These are phyloP conservation scores for Cudoniella acicularis DNA, from an alignment of 495 filamentous ascomycete species.

Conservation along the genomic window DNA sequence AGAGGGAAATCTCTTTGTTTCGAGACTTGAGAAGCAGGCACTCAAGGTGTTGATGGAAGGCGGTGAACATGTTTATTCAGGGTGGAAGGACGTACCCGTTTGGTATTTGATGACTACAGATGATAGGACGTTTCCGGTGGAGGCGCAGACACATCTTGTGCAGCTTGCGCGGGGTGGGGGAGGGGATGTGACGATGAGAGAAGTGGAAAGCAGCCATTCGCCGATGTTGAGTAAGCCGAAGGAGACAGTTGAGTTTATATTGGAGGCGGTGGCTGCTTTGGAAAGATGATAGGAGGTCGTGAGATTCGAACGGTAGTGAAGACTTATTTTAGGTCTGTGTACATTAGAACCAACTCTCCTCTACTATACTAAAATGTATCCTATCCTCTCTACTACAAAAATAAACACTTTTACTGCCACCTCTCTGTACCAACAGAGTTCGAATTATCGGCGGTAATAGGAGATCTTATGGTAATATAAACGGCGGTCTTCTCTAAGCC, in stretches of 20 bases:
- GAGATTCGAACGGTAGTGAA: too few relatives aligned
- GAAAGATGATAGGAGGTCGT: too few relatives aligned
- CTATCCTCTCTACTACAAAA: too few relatives aligned
- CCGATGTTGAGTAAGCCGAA: slow-evolving; percentile 32
- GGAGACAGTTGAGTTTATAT: slow-evolving; percentile 29
- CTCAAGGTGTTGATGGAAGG: slow-evolving; percentile 25
- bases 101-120: slow-evolving; percentile 27
- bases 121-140: slow-evolving; percentile 26
- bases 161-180: slow-evolving; percentile 26
- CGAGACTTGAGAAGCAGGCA: slow-evolving; percentile 25
- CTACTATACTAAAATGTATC: too few relatives aligned
- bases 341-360: too few relatives aligned
- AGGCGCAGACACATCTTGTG: slow-evolving; percentile 23
- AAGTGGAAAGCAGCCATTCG: slow-evolving; percentile 28
- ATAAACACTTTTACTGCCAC: too few relatives aligned
- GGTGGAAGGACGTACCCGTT: slow-evolving; percentile 31
- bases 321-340: too few relatives aligned
- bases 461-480: too few relatives aligned
- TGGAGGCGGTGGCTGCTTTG: slow-evolving; percentile 29
- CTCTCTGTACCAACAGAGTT: too few relatives aligned
- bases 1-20: slow-evolving; percentile 31
- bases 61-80: slow-evolving; percentile 28
- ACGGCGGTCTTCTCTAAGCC: too few relatives aligned
- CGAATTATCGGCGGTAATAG: too few relatives aligned
- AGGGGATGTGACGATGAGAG: slow-evolving; percentile 24